Evolutionary conservation across 78 protist genomes (phyloP), one percentile per base, ranked within the genome.

Genomic region (slime mould (Dictyostelium discoideum)): DNA sequence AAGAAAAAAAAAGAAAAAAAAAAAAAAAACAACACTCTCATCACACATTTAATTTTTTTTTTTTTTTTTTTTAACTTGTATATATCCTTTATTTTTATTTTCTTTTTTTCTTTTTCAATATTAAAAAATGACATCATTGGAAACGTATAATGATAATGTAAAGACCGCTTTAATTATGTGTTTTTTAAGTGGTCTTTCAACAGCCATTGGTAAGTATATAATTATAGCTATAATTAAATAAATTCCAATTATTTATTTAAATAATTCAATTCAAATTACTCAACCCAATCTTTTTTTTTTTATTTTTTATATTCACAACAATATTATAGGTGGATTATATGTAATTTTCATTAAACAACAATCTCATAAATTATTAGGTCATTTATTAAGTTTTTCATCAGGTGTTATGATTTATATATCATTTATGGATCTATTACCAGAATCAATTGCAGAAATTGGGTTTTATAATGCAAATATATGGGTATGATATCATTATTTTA

Each of bases 351-450:
- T 90, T 22, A 90, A 67, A 82, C 40, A 73, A 32, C 96, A 73
- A 65, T 84, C 86, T 5, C 77, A 42, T 32, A 82, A 48, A 48
- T 5, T 90, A 6, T 90, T 96, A 77, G 97, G 97, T 39, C 86
- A 96, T 76, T 87, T 96, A 96, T 65, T 96, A 24, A 85, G 96
- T 69, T 96, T 96, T 86, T 74, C 97, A 73, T 81, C 93, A 3
- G 97, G 97, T 77, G 97, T 96, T 48, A 96, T 96, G 97, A 76
- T 96, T 22, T 89, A 96, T 85, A 92, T 96, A 4, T 86, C 94
- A 22, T 96, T 96, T 85, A 82, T 87, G 87, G 97, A 96, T 60
- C 14, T 96, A 24, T 92, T 96, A 37, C 93, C 96, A 67, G 97
- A 96, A 39, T 57, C 94, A 8, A 80, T 92, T n/a, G 94, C 26